Percentiles rank a stretch among this genome's conserved stretches.
phyloP scores from a whole-genome alignment of 192 early-diverging fungal species.

The Cetraspora pellucida region DNA sequence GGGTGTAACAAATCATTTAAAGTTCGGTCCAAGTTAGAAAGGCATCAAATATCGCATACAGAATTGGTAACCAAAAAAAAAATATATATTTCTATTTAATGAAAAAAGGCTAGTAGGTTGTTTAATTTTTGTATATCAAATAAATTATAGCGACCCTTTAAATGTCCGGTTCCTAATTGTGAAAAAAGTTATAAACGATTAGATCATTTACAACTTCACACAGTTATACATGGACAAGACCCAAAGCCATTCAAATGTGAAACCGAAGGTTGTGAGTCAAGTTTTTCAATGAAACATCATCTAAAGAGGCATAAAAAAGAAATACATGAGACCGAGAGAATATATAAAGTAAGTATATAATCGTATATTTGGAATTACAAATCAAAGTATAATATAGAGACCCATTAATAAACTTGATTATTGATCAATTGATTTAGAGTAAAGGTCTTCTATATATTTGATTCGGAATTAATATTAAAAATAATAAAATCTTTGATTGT shows the following conservation, averaged over 20 bases:
- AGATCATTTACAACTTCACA: slow-evolving; percentile 12
- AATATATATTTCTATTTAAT: too few relatives aligned
- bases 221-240: slow-evolving; percentile 1
- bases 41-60: slow-evolving; percentile 13
- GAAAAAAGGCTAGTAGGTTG: background rate
- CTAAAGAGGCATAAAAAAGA: slow-evolving; percentile 17
- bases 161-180: slow-evolving; percentile 6
- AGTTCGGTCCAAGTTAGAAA: background rate
- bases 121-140: background rate
- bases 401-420: too few relatives aligned
- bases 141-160: slow-evolving; percentile 11
- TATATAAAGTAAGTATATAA: background rate
- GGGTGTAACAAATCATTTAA: slow-evolving; percentile 16
- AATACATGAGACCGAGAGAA: slow-evolving; percentile 13
- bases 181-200: slow-evolving; percentile 20
- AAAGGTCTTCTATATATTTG: too few relatives aligned
- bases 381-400: too few relatives aligned
- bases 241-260: slow-evolving; percentile 20
- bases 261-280: slow-evolving; percentile 8
- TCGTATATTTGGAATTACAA: too few relatives aligned
- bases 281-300: slow-evolving; percentile 1
- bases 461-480: too few relatives aligned
- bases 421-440: too few relatives aligned
- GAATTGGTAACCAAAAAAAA: too few relatives aligned
- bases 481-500: too few relatives aligned